Percentiles rank a stretch among this genome's conserved stretches.
phyloP scores from a whole-genome alignment of 106 monocot genomes.

The Dendrobium officinale region DNA sequence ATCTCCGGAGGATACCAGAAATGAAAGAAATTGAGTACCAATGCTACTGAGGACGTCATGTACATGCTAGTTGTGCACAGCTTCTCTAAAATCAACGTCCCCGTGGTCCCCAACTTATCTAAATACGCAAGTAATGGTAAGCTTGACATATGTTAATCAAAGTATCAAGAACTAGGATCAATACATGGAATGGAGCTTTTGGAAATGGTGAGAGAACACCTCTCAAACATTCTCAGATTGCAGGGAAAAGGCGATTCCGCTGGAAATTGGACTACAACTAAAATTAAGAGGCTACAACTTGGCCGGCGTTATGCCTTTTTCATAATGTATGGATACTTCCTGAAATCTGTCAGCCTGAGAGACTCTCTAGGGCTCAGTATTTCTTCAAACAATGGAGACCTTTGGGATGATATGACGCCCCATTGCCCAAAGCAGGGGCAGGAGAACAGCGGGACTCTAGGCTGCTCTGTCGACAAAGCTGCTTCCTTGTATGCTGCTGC shows the following conservation, averaged over 20 bases:
- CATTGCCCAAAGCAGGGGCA: background rate
- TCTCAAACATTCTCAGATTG: constrained; percentile 32
- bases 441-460: constrained; percentile 2
- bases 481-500: constrained; percentile 13
- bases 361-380: constrained; percentile 37
- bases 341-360: constrained; percentile 42
- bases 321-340: constrained; percentile 57
- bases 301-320: constrained; percentile 54
- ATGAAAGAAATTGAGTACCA: constrained; percentile 47
- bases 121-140: constrained; percentile 17
- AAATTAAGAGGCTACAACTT: constrained; percentile 44
- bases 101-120: constrained; percentile 45
- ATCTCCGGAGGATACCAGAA: constrained; percentile 51
- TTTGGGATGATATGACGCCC: constrained; percentile 5
- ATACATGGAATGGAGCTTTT: constrained; percentile 34
- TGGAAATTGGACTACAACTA: constrained; percentile 13
- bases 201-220: constrained; percentile 44
- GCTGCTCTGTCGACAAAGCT: background rate
- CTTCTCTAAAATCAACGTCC: constrained; percentile 49
- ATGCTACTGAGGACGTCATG: constrained; percentile 55
- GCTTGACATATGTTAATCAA: constrained; percentile 37
- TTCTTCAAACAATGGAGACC: constrained; percentile 18
- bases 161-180: constrained; percentile 38
- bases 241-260: constrained; percentile 11
- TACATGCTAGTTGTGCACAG: constrained; percentile 50